phyloP scores from a whole-genome alignment of 2,329 filamentous ascomycete genomes.

The Keithomyces neogunnii region DNA sequence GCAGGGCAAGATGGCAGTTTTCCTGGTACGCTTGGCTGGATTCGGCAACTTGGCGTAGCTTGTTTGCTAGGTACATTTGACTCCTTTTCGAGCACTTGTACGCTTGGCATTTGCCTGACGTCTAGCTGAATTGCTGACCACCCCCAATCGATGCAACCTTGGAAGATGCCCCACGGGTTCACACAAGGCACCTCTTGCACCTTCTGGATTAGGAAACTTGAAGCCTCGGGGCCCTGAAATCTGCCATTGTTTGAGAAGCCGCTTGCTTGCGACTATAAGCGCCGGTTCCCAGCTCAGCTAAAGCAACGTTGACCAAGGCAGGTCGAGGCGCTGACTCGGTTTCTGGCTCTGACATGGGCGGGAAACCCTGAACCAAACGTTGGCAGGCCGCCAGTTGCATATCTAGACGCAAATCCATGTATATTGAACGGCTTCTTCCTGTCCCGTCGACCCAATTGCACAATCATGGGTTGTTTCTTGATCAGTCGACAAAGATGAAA shows the following conservation, averaged over 20 bases:
- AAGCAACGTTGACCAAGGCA: conserved; percentile 13
- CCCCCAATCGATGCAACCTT: background rate
- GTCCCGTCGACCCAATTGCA: no score
- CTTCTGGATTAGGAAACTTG: background rate
- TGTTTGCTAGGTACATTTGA: background rate
- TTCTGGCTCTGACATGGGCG: no score
- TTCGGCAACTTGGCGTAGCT: background rate
- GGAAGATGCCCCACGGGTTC: background rate
- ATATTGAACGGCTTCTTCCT: no score
- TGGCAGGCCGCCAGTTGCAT: no score
- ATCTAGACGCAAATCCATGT: no score
- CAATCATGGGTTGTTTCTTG: no score
- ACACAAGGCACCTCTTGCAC: background rate
- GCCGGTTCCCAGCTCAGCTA: conserved; percentile 9
- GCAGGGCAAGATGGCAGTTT: background rate
- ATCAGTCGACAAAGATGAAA: conserved; percentile 12
- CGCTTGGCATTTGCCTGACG: background rate
- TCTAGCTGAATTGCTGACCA: background rate
- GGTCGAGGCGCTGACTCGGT: no score
- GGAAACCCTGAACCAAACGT: no score
- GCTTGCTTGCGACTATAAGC: no score
- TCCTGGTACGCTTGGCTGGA: background rate
- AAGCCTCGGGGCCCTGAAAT: background rate
- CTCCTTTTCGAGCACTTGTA: no score
- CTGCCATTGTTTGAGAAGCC: no score